These are phyloP conservation scores for Amniculicola lignicola DNA, from an alignment of 495 filamentous ascomycete genomes.

Conservation along the genomic window DNA sequence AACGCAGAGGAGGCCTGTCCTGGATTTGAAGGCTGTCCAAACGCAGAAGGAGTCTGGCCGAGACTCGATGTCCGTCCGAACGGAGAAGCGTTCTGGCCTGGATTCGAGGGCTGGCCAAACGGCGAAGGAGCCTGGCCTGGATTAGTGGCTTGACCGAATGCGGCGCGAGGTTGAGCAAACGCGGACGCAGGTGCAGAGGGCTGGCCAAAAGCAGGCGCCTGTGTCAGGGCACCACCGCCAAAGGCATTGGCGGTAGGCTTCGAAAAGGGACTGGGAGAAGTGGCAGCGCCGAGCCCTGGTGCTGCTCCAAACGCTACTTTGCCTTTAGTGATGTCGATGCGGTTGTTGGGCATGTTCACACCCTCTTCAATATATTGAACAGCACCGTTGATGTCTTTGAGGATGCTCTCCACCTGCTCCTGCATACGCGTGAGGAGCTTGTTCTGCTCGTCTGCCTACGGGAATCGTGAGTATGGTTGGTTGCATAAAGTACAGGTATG, in stretches of 20 bases:
- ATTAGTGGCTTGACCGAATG: constrained; percentile 19
- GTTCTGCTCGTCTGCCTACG: constrained; percentile 59
- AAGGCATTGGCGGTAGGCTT: constrained; percentile 35
- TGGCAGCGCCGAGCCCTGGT: not conserved
- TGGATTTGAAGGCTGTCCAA: constrained; percentile 29
- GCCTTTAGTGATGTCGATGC: constrained; percentile 59
- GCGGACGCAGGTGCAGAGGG: constrained; percentile 15
- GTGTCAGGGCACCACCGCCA: constrained; percentile 32
- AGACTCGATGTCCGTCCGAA: constrained; percentile 25
- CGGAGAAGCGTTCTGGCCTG: constrained; percentile 1
- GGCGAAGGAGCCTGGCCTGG: constrained; percentile 7
- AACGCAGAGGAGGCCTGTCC: constrained; percentile 12
- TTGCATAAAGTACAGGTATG: not conserved
- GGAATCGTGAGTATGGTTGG: not conserved
- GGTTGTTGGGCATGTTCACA: constrained; percentile 73
- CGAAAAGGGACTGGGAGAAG: constrained; percentile 29
- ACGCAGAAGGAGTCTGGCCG: constrained; percentile 16
- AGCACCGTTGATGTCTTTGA: constrained; percentile 67
- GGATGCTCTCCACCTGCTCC: constrained; percentile 64
- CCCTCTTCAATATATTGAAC: constrained; percentile 67
- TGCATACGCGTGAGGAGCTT: constrained; percentile 56
- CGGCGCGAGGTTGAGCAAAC: not conserved
- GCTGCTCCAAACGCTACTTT: constrained; percentile 2
- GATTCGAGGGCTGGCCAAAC: constrained; percentile 24
- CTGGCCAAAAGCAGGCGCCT: constrained; percentile 38